These are phyloP conservation scores for Carpinus viminea DNA, from an alignment of 306 rosid genomes.

Conservation along the genomic window DNA sequence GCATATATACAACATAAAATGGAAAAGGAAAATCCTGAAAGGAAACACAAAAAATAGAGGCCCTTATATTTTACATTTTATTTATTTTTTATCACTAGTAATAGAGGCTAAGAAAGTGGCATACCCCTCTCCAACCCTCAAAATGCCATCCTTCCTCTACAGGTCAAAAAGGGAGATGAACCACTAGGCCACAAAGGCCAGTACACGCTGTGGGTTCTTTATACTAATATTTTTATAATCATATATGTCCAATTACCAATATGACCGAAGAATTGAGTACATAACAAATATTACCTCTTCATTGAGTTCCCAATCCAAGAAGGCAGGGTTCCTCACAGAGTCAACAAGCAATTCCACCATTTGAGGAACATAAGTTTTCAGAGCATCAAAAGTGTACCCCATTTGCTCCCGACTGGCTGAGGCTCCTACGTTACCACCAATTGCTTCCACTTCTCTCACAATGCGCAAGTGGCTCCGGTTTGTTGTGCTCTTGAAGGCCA, in stretches of 20 bases:
- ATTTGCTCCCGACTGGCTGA: slow-evolving; percentile 94
- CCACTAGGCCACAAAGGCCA: not conserved
- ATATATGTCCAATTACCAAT: not conserved
- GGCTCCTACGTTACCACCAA: slow-evolving; percentile 87
- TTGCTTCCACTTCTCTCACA: slow-evolving; percentile 95
- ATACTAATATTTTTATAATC: slow-evolving; percentile 12
- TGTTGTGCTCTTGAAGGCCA: slow-evolving; percentile 96
- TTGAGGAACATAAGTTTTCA: slow-evolving; percentile 84
- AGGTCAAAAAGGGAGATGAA: not conserved
- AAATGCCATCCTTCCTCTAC: not conserved
- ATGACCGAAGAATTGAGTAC: slow-evolving; percentile 4
- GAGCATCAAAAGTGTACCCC: slow-evolving; percentile 95
- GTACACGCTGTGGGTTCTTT: not conserved
- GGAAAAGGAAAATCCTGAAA: not conserved
- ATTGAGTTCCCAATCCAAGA: slow-evolving; percentile 93
- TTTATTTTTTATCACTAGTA: not conserved
- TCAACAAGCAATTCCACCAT: slow-evolving; percentile 95
- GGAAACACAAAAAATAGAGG: not conserved
- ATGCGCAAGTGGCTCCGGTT: slow-evolving; percentile 92
- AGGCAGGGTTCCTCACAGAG: slow-evolving; percentile 82
- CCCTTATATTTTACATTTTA: not conserved
- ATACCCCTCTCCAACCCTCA: slow-evolving; percentile 1
- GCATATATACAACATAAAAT: not conserved
- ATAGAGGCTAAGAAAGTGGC: not conserved
- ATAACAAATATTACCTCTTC: slow-evolving; percentile 72